phyloP scores from a whole-genome alignment of 371 early-diverging fungal species.

The Mucor indicus region DNA sequence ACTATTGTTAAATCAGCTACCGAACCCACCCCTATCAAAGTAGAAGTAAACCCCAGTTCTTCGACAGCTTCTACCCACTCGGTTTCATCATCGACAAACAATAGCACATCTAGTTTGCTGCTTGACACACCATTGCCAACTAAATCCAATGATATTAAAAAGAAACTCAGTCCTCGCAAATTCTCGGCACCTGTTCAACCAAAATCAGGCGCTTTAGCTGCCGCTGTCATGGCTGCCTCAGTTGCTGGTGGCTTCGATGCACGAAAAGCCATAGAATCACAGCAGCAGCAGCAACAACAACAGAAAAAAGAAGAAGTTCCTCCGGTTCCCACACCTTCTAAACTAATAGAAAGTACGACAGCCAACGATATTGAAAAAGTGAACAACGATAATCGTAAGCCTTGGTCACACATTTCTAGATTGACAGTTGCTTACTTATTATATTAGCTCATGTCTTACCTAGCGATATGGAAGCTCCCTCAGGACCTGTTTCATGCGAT shows the following conservation, averaged over 20 bases:
- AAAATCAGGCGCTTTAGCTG: constrained; percentile 46
- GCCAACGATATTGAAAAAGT: neutral
- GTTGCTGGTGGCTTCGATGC: constrained; percentile 47
- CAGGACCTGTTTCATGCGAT: constrained; percentile 51
- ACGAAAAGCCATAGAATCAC: constrained; percentile 9
- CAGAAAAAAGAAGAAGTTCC: neutral
- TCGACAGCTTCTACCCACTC: constrained; percentile 9
- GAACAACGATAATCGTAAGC: too few species aligned
- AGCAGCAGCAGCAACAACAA: neutral
- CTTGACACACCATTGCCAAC: neutral
- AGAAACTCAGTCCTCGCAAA: constrained; percentile 28
- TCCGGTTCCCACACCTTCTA: neutral
- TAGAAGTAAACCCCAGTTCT: constrained; percentile 2
- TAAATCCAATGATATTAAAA: constrained; percentile 20
- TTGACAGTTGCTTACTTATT: too few species aligned
- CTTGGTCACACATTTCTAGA: too few species aligned
- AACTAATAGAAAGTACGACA: neutral
- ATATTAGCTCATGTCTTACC: constrained; percentile 30
- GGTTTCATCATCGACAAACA: too few species aligned
- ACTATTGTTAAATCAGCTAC: constrained; percentile 25
- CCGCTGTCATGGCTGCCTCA: constrained; percentile 53
- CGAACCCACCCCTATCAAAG: constrained; percentile 18
- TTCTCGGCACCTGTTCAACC: constrained; percentile 29
- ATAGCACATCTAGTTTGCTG: too few species aligned
- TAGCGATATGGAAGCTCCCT: constrained; percentile 42